A percentile compares a stretch with the other conserved stretches of the same genome.
Conservation (phyloP, 2,329 filamentous ascomycete species). For the Domatiomyces catenatus region DNA sequence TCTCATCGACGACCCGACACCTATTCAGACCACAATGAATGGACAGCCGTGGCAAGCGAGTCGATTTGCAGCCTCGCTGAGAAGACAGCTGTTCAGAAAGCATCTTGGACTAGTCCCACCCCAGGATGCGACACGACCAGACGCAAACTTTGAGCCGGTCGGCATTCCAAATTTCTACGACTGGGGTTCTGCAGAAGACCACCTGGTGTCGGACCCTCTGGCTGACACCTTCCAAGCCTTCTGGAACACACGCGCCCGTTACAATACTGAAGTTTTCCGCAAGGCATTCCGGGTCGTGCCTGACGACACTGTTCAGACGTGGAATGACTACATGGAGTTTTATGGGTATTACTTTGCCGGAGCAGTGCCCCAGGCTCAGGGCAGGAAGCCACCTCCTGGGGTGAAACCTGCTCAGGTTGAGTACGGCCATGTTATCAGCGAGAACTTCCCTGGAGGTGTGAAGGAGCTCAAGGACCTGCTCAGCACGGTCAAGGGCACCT, state of each 20-base stretch:
- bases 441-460: constrained; percentile 55
- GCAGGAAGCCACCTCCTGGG: constrained; percentile 21
- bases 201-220: constrained; percentile 42
- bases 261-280: constrained; percentile 45
- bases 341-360: constrained; percentile 44
- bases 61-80: constrained; percentile 66
- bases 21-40: constrained; percentile 58
- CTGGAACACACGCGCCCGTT: constrained; percentile 44
- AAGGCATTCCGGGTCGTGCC: constrained; percentile 49
- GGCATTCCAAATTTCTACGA: constrained; percentile 42
- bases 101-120: constrained; percentile 68
- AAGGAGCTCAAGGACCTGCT: constrained; percentile 58
- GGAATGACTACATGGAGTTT: constrained; percentile 49
- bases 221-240: constrained; percentile 38
- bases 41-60: constrained; percentile 62
- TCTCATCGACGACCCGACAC: constrained; percentile 69
- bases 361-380: constrained; percentile 28
- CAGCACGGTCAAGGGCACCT: constrained; percentile 48
- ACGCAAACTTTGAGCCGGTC: constrained; percentile 43
- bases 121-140: constrained; percentile 49
- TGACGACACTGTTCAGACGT: constrained; percentile 41
- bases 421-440: constrained; percentile 75
- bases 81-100: constrained; percentile 76
- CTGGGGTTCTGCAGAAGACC: constrained; percentile 34
- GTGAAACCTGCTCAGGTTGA: constrained; percentile 46